These are phyloP conservation scores for Kodamaea leandrae DNA, from an alignment of 805 yeast species.

Conservation along the genomic window DNA sequence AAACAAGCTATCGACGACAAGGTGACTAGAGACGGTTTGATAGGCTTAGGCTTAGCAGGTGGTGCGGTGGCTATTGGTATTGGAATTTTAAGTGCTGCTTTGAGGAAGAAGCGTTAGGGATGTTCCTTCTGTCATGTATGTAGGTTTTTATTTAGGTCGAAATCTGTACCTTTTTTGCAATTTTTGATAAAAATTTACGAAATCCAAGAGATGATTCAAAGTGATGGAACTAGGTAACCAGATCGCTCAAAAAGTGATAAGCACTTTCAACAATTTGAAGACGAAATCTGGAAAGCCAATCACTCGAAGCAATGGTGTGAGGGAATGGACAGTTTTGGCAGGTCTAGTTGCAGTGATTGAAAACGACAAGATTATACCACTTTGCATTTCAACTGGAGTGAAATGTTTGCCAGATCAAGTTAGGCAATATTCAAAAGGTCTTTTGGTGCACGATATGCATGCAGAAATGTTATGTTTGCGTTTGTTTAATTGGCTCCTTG, in stretches of 20 bases:
- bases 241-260: conserved; percentile 18
- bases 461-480: conserved; percentile 81
- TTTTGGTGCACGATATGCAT: conserved; percentile 79
- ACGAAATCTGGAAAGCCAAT: conserved; percentile 55
- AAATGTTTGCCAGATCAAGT: conserved; percentile 67
- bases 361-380: conserved; percentile 27
- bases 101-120: conserved; percentile 16
- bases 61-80: conserved; percentile 85
- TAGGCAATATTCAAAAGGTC: conserved; percentile 47
- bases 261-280: conserved; percentile 28
- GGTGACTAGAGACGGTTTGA: conserved; percentile 80
- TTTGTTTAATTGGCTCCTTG: conserved; percentile 59
- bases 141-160: too few relatives aligned
- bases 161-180: too few relatives aligned
- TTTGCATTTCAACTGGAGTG: conserved; percentile 76
- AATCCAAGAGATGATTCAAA: neutral
- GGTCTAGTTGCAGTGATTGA: conserved; percentile 53
- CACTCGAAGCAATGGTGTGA: conserved; percentile 56
- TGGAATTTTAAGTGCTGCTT: conserved; percentile 48
- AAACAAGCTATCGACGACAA: conserved; percentile 78
- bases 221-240: conserved; percentile 6
- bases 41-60: conserved; percentile 84
- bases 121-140: too few relatives aligned
- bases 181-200: neutral
- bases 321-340: conserved; percentile 85